Percentiles rank a stretch among this genome's conserved stretches.
Evolutionary conservation across 2,329 filamentous ascomycete species (phyloP).

Genomic region (Colletotrichum zoysiae): DNA sequence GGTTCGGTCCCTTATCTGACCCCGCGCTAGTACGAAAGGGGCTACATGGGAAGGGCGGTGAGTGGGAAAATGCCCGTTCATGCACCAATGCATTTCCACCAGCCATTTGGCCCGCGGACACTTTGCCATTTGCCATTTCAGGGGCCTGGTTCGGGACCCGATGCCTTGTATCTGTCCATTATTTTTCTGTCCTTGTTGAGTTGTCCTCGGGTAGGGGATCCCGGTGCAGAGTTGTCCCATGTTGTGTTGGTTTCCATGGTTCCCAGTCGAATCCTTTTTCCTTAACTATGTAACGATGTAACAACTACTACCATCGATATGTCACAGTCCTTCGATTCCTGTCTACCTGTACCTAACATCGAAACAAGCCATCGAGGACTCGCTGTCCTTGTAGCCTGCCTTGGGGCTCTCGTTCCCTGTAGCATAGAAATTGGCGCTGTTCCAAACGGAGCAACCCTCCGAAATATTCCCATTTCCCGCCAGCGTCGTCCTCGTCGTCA

Average conservation of each 20-base stretch:
- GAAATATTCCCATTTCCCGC: constrained; percentile 24
- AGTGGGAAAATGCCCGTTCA: constrained; percentile 43
- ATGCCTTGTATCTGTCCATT: background rate
- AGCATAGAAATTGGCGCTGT: constrained; percentile 12
- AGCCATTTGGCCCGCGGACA: constrained; percentile 6
- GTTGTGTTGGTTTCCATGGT: background rate
- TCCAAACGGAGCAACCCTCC: constrained; percentile 31
- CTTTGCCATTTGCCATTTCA: constrained; percentile 25
- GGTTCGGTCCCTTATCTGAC: constrained; percentile 43
- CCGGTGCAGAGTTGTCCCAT: background rate
- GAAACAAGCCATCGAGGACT: background rate
- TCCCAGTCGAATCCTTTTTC: background rate
- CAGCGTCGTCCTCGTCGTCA: background rate
- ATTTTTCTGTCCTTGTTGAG: background rate
- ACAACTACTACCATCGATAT: background rate
- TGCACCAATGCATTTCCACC: constrained; percentile 40
- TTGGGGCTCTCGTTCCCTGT: background rate
- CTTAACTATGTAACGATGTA: too few species aligned
- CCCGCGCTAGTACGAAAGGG: constrained; percentile 42
- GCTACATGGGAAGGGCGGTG: constrained; percentile 46
- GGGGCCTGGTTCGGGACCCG: background rate
- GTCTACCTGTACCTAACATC: background rate
- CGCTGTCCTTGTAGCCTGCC: background rate
- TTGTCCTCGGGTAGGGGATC: background rate
- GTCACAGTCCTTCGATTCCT: background rate